These are phyloP conservation scores for Talaromyces sp. DNA, from an alignment of 2,329 filamentous ascomycete genomes.

Conservation along the genomic window DNA sequence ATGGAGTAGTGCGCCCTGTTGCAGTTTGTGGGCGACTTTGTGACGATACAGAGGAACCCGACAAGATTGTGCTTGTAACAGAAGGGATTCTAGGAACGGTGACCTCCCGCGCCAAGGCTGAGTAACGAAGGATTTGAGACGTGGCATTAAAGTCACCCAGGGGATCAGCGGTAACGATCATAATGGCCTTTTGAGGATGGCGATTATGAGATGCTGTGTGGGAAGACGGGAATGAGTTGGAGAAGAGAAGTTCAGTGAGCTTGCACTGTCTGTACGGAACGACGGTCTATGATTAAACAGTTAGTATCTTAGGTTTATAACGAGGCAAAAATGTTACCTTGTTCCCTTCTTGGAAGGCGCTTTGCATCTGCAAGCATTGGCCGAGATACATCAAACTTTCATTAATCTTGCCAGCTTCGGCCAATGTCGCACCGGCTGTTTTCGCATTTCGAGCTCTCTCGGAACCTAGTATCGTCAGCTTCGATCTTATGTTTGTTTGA, in stretches of 20 bases:
- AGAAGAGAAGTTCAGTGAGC: conserved; percentile 77
- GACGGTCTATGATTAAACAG: conserved; percentile 52
- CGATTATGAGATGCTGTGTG: conserved; percentile 48
- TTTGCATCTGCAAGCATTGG: conserved; percentile 94
- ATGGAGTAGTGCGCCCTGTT: conserved; percentile 41
- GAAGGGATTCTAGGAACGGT: conserved; percentile 86
- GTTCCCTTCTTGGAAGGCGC: conserved; percentile 66
- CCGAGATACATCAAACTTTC: conserved; percentile 97
- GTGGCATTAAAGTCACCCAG: conserved; percentile 94
- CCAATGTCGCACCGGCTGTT: conserved; percentile 85
- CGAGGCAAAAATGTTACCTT: conserved; percentile 54
- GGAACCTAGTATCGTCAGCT: conserved; percentile 49
- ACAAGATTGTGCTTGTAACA: conserved; percentile 65
- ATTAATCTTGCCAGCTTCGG: conserved; percentile 97
- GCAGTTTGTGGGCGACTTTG: conserved; percentile 26
- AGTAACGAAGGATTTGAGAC: conserved; percentile 91
- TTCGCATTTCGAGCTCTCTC: conserved; percentile 91
- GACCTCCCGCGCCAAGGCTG: conserved; percentile 85
- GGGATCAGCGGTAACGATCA: conserved; percentile 95
- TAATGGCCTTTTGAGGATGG: conserved; percentile 80
- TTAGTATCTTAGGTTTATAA: conserved; percentile 15
- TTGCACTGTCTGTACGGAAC: conserved; percentile 82
- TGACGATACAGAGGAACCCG: conserved; percentile 18
- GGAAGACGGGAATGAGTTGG: conserved; percentile 75
- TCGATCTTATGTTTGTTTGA: neutral